Conservation (phyloP, 2,329 filamentous ascomycete species). For the Botryotinia narcissicola region DNA sequence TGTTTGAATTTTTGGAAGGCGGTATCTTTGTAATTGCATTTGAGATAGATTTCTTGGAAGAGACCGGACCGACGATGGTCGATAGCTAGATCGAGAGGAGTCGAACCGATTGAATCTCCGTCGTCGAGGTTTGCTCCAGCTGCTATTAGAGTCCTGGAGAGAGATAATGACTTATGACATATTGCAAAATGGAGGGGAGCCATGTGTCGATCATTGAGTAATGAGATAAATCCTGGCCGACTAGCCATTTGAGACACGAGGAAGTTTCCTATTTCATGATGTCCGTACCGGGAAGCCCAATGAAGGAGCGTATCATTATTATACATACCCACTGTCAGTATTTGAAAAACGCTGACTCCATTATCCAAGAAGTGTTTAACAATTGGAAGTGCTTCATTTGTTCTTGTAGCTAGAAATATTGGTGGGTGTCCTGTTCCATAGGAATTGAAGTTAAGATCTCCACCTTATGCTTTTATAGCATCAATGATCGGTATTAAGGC, state of each 20-base stretch:
- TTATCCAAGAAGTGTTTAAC: background rate
- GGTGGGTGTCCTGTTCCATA: background rate
- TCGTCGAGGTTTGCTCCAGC: constrained; percentile 1
- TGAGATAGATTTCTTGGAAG: background rate
- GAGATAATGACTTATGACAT: background rate
- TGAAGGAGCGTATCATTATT: constrained; percentile 11
- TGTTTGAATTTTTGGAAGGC: background rate
- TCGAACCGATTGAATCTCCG: background rate
- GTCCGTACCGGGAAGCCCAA: background rate
- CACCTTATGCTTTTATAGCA: background rate
- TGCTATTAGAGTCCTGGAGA: background rate
- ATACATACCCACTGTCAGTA: no score
- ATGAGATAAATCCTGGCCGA: constrained; percentile 1
- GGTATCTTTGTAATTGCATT: background rate
- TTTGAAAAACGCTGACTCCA: constrained; percentile 9
- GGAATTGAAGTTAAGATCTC: constrained; percentile 9
- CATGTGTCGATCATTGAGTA: background rate
- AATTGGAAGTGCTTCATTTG: background rate
- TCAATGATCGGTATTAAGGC: constrained; percentile 3
- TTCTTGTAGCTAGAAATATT: constrained; percentile 10
- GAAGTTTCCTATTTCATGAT: constrained; percentile 12
- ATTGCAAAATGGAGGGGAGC: constrained; percentile 14
- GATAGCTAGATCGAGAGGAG: constrained; percentile 3
- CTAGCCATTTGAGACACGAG: constrained; percentile 9
- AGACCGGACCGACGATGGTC: background rate